Conservation (phyloP, 2,329 filamentous ascomycete genomes). For the Cladophialophora bantiana region DNA sequence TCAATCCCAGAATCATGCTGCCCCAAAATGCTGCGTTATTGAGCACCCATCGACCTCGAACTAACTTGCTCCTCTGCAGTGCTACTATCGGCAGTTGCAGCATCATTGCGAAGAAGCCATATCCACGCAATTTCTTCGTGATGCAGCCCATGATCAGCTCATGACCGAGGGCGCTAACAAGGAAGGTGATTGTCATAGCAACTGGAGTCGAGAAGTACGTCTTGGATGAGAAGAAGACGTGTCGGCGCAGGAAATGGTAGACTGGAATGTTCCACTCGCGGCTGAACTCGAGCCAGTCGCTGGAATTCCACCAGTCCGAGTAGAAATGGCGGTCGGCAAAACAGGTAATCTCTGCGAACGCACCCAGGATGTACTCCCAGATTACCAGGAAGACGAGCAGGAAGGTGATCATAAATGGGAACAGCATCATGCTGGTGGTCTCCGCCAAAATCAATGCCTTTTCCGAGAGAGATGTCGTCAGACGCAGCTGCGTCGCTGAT, state of each 20-base stretch:
- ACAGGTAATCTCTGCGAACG: constrained; percentile 90
- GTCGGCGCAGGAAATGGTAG: constrained; percentile 90
- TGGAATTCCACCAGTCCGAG: constrained; percentile 72
- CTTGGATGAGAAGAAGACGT: constrained; percentile 87
- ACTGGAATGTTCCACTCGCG: constrained; percentile 98
- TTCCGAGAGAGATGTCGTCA: constrained; percentile 62
- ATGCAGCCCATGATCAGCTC: constrained; percentile 98
- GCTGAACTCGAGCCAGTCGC: constrained; percentile 80
- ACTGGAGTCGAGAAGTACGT: constrained; percentile 76
- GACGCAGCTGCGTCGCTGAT: constrained; percentile 64
- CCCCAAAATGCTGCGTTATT: constrained; percentile 93
- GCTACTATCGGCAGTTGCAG: constrained; percentile 94
- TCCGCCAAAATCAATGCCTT: constrained; percentile 82
- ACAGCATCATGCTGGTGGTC: constrained; percentile 87
- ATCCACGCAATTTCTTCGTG: constrained; percentile 93
- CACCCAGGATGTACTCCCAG: constrained; percentile 94
- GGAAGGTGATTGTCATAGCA: constrained; percentile 88
- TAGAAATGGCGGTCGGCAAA: constrained; percentile 97
- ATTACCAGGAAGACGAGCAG: constrained; percentile 96
- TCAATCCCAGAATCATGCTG: constrained; percentile 86
- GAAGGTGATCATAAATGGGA: constrained; percentile 97
- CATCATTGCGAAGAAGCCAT: constrained; percentile 96
- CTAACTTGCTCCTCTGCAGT: constrained; percentile 79
- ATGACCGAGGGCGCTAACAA: constrained; percentile 87
- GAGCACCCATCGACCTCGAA: constrained; percentile 75